Conservation (phyloP, 345 rosid genomes). For the Eucalyptus decipiens region DNA sequence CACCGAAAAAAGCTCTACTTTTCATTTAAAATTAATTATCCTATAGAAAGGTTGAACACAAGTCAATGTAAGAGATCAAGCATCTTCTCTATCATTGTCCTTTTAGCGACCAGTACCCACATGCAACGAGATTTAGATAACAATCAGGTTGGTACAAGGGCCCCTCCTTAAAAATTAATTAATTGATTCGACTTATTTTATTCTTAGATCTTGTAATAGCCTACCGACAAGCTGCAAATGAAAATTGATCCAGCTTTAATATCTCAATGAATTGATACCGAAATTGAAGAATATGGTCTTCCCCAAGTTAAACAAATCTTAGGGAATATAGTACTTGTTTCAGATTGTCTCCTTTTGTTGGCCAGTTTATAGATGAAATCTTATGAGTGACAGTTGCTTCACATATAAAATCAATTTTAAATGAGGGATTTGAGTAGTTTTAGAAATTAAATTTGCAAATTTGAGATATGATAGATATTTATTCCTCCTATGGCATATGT, state of each 20-base stretch:
- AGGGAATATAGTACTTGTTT: neutral
- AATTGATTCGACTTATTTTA: neutral
- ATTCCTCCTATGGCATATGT: too few species aligned
- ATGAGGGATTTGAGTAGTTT: neutral
- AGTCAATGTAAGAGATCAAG: neutral
- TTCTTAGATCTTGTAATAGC: neutral
- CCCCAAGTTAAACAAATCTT: neutral
- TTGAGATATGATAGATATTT: neutral
- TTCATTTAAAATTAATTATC: neutral
- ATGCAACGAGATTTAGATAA: neutral
- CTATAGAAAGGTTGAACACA: neutral
- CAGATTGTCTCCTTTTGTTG: neutral
- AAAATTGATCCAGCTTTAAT: neutral
- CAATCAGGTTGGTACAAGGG: neutral
- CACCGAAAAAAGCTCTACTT: neutral
- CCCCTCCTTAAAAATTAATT: neutral
- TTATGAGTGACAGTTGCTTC: neutral
- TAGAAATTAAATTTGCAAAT: neutral
- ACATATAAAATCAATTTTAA: neutral
- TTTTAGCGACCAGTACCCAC: neutral
- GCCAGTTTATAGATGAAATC: neutral
- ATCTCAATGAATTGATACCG: neutral
- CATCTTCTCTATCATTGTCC: neutral
- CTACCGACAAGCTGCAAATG: neutral
- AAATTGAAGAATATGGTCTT: neutral